phyloP scores from a whole-genome alignment of 805 yeast genomes.

The Wickerhamomyces xylosicus region DNA sequence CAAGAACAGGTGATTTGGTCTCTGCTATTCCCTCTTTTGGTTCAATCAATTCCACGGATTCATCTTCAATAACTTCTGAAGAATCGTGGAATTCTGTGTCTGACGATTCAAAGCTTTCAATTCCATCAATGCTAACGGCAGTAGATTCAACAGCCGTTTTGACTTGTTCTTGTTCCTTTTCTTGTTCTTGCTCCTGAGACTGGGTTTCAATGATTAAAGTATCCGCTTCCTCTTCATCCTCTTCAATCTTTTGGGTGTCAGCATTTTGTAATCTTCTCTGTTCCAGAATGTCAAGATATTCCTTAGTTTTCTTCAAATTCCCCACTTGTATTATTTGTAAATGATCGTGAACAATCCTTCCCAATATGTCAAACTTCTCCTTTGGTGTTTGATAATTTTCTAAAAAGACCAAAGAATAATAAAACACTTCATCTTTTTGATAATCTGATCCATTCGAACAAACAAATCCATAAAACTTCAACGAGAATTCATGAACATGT shows the following conservation, averaged over 20 bases:
- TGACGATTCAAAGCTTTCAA: background rate
- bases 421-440: background rate
- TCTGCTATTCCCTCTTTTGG: no score
- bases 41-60: background rate
- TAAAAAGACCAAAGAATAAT: background rate
- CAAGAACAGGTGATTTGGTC: no score
- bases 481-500: background rate
- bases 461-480: background rate
- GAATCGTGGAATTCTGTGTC: background rate
- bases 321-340: background rate
- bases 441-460: background rate
- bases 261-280: no score
- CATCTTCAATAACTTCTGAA: background rate
- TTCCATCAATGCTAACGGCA: background rate
- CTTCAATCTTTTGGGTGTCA: no score
- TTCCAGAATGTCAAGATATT: no score
- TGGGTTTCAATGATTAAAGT: background rate
- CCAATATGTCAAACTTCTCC: background rate
- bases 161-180: background rate
- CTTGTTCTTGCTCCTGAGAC: background rate
- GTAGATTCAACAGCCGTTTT: background rate
- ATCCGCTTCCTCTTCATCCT: no score
- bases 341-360: background rate
- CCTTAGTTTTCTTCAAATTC: background rate
- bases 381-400: background rate